These are phyloP conservation scores for Purshia tridentata DNA, from an alignment of 306 rosid species.

Conservation along the genomic window DNA sequence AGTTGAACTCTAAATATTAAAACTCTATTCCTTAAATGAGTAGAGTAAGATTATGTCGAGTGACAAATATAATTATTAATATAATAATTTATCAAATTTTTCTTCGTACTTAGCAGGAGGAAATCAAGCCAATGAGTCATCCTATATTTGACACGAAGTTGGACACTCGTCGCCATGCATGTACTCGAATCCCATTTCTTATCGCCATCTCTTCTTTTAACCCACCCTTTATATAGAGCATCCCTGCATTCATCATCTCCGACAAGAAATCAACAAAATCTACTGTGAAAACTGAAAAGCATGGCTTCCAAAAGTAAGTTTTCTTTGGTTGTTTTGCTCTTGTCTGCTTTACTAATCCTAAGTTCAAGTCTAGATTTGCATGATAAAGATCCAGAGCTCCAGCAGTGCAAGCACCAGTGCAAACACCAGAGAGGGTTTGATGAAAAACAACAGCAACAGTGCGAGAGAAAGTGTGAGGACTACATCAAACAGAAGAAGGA, in stretches of 20 bases:
- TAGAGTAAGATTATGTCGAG: no score
- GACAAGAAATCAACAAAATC: not conserved
- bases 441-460: constrained; percentile 22
- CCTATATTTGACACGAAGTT: constrained; percentile 26
- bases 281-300: not conserved
- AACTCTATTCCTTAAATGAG: no score
- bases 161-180: constrained; percentile 45
- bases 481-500: constrained; percentile 35
- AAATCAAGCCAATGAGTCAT: not conserved
- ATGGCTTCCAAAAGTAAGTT: constrained; percentile 32
- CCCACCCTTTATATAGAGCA: not conserved
- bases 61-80: no score
- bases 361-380: constrained; percentile 15
- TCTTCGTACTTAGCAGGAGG: not conserved
- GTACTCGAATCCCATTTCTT: not conserved
- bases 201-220: not conserved
- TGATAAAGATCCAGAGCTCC: constrained; percentile 37
- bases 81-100: no score
- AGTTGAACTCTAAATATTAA: no score
- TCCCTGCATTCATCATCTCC: not conserved
- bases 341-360: constrained; percentile 19
- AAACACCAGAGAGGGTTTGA: constrained; percentile 30
- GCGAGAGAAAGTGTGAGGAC: constrained; percentile 39
- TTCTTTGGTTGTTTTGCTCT: constrained; percentile 16
- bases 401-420: constrained; percentile 59